phyloP scores from a whole-genome alignment of 257 asterid species.

The Solanum megistacrolobum region DNA sequence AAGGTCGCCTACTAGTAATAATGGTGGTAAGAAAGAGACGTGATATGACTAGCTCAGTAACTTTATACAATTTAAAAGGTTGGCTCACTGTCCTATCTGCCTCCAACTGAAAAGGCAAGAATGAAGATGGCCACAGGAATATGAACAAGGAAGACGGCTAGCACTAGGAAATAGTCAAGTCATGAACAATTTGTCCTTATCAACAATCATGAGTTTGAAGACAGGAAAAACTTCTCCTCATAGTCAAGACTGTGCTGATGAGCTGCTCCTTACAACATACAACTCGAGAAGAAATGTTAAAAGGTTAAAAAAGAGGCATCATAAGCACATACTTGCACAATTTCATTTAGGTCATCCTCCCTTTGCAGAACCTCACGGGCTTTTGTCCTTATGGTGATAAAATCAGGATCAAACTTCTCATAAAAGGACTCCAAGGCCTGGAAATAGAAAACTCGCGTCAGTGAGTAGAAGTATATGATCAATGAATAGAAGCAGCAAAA shows the following conservation, averaged over 20 bases:
- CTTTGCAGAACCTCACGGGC: conserved; percentile 99
- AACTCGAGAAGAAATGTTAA: neutral
- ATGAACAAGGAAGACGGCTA: neutral
- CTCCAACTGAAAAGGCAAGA: neutral
- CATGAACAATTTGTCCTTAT: neutral
- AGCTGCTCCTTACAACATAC: neutral
- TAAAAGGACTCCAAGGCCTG: conserved; percentile 95
- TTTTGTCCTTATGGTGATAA: conserved; percentile 87
- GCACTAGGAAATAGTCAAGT: neutral
- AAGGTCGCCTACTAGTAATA: neutral
- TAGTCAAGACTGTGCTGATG: neutral
- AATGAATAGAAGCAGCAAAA: neutral
- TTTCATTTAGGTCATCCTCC: conserved; percentile 81
- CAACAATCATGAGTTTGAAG: neutral
- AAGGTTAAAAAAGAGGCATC: neutral
- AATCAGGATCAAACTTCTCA: conserved; percentile 92
- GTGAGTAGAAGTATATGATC: neutral
- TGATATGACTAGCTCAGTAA: neutral
- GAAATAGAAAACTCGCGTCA: conserved; percentile 33
- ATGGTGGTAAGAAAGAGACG: neutral
- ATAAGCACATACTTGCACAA: conserved; percentile 29
- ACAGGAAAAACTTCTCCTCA: neutral
- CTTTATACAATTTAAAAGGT: neutral
- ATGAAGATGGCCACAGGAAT: neutral
- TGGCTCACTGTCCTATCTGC: neutral